Evolutionary conservation across 106 monocot genomes (phyloP).

Genomic region (Alisma plantagoaquatica): DNA sequence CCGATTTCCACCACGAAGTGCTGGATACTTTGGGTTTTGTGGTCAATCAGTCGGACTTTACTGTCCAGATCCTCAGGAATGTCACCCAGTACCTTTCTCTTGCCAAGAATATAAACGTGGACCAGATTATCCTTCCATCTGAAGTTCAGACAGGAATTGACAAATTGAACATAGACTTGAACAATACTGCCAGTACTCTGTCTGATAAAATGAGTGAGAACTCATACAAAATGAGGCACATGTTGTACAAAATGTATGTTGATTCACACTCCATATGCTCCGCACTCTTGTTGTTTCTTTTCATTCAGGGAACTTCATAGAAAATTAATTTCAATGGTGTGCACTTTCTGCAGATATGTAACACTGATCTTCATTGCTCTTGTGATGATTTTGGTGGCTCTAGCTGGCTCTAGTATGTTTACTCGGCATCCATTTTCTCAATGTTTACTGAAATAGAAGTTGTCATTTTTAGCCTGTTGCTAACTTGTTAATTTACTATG

Average conservation of each 20-base stretch:
- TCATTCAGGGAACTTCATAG: background rate
- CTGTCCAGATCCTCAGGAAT: slow-evolving; percentile 63
- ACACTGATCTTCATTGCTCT: slow-evolving; percentile 45
- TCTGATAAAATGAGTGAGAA: slow-evolving; percentile 58
- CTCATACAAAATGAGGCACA: slow-evolving; percentile 37
- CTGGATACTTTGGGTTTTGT: slow-evolving; percentile 56
- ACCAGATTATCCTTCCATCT: slow-evolving; percentile 47
- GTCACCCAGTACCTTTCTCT: slow-evolving; percentile 64
- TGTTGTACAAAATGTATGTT: slow-evolving; percentile 50
- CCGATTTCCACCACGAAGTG: slow-evolving; percentile 56
- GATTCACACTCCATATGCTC: background rate
- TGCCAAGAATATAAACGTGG: slow-evolving; percentile 63
- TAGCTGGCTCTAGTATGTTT: slow-evolving; percentile 72
- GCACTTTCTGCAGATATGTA: slow-evolving; percentile 31
- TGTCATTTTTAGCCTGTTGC: background rate
- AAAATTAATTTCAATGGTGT: background rate
- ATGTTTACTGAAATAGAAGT: background rate
- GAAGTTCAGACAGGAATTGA: slow-evolving; percentile 56
- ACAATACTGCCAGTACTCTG: slow-evolving; percentile 34
- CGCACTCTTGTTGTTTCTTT: background rate
- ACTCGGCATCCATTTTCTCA: slow-evolving; percentile 3
- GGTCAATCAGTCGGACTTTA: slow-evolving; percentile 82
- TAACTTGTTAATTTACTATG: background rate
- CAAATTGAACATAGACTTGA: slow-evolving; percentile 46
- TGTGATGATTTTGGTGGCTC: slow-evolving; percentile 54